These are phyloP conservation scores for Fraxinus paxiana DNA, from an alignment of 305 asterid species.

Conservation along the genomic window DNA sequence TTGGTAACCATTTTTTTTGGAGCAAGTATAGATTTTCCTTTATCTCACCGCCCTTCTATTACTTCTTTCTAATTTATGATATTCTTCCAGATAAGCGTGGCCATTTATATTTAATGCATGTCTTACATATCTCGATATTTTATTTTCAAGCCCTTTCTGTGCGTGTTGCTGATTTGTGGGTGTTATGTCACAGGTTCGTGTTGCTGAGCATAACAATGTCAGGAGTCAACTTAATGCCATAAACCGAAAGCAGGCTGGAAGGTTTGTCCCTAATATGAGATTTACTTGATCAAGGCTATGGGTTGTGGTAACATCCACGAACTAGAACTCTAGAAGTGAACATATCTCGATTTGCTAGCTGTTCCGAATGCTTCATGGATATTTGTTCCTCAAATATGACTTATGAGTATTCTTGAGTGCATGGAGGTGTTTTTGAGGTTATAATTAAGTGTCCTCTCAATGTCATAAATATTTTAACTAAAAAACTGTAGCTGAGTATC, in stretches of 20 bases:
- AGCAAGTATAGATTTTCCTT: not conserved
- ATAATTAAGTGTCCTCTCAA: not conserved
- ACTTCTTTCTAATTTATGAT: not conserved
- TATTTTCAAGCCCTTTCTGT: not conserved
- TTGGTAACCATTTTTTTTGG: not conserved
- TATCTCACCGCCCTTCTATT: not conserved
- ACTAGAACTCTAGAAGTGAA: not conserved
- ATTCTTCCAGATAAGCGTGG: not conserved
- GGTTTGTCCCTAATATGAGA: conserved; percentile 39
- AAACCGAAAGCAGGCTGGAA: conserved; percentile 83
- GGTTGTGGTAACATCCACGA: not conserved
- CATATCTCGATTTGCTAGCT: not conserved
- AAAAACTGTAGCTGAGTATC: not conserved
- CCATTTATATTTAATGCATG: not conserved
- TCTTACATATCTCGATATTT: not conserved
- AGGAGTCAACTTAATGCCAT: conserved; percentile 93
- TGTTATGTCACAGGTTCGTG: conserved; percentile 67
- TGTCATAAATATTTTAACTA: not conserved
- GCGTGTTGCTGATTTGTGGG: conserved; percentile 12
- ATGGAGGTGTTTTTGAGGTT: not conserved
- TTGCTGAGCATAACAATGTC: conserved; percentile 77
- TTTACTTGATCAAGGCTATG: not conserved
- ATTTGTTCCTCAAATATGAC: not conserved
- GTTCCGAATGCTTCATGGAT: not conserved
- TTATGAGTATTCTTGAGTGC: not conserved